phyloP scores from a whole-genome alignment of 2,329 filamentous ascomycete species.

The Podosphaera fusca region DNA sequence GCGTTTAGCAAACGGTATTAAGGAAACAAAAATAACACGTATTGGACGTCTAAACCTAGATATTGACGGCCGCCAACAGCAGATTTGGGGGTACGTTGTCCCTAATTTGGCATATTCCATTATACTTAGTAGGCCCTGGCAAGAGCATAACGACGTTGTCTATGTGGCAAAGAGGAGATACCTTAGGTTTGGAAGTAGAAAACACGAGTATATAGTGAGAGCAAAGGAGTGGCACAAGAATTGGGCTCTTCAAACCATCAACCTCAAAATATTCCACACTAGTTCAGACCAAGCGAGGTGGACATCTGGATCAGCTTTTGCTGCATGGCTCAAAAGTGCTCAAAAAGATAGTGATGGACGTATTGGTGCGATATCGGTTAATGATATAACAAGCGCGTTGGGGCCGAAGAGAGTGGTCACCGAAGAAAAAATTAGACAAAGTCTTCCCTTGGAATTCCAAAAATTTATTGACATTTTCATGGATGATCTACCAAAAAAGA shows the following conservation, averaged over 20 bases:
- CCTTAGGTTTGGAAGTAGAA: not conserved
- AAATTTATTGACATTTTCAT: not conserved
- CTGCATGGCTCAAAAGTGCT: not conserved
- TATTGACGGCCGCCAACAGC: not conserved
- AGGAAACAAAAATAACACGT: not conserved
- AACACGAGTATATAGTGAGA: not conserved
- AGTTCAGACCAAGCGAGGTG: not conserved
- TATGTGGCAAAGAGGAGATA: not conserved
- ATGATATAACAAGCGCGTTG: not conserved
- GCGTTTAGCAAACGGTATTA: not conserved
- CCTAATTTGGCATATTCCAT: not conserved
- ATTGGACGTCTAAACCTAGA: not conserved
- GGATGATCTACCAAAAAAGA: not conserved
- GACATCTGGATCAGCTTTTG: not conserved
- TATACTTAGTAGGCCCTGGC: not conserved
- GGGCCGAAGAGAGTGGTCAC: not conserved
- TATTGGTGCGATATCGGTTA: not conserved
- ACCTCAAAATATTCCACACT: not conserved
- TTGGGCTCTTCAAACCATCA: not conserved
- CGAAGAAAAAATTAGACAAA: not conserved
- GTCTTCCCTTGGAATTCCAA: not conserved
- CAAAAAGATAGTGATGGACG: not conserved
- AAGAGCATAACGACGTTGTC: not conserved
- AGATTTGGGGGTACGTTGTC: not conserved
- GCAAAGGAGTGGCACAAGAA: not conserved